These are phyloP conservation scores for Diaporthe helianthi DNA, from an alignment of 2,329 filamentous ascomycete genomes.

Conservation along the genomic window DNA sequence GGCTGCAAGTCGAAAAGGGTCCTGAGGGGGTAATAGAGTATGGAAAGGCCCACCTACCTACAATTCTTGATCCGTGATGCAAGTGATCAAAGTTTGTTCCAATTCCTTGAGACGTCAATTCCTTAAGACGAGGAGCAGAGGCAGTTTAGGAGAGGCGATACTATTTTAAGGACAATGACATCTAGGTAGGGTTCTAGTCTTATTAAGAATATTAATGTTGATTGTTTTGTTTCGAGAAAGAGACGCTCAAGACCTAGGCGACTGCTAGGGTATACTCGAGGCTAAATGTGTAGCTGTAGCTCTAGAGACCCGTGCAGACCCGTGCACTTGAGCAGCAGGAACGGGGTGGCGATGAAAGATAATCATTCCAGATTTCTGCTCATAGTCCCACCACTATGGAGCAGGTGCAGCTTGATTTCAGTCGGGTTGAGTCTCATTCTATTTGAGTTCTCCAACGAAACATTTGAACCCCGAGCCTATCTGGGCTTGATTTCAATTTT, in stretches of 20 bases:
- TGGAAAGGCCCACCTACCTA: conserved; percentile 50
- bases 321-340: no score
- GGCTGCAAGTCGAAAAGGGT: conserved; percentile 57
- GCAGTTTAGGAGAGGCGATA: neutral
- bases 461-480: neutral
- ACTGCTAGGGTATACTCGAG: no score
- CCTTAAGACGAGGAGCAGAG: neutral
- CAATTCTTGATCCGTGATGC: conserved; percentile 33
- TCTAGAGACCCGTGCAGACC: no score
- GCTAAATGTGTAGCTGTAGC: no score
- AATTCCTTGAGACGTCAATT: no score
- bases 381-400: neutral
- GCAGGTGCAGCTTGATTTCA: no score
- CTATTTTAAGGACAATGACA: neutral
- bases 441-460: no score
- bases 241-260: neutral
- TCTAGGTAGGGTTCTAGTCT: neutral
- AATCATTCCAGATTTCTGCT: neutral
- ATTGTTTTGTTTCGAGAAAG: neutral
- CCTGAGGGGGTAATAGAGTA: conserved; percentile 60
- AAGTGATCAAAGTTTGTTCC: neutral
- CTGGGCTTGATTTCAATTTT: neutral
- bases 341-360: neutral
- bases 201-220: neutral
- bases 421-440: no score